Evolutionary conservation across 1,284 basidiomycete species (phyloP).

Genomic region (Sanghuangporus sanghuang): DNA sequence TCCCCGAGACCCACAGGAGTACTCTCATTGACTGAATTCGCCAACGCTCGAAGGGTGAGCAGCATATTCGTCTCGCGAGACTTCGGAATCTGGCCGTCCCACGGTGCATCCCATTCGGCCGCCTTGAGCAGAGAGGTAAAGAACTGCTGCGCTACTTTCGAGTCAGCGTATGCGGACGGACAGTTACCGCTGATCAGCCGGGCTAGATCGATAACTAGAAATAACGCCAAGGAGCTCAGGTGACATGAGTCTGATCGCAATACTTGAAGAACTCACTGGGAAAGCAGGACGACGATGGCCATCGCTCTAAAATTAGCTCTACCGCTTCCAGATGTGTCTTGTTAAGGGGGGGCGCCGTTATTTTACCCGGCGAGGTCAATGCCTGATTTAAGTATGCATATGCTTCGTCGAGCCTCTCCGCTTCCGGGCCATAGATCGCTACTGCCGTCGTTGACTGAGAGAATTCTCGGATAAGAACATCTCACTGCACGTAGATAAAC

Average conservation of each 20-base stretch:
- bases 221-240: neutral
- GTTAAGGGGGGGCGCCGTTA: conserved; percentile 32
- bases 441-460: conserved; percentile 59
- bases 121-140: conserved; percentile 61
- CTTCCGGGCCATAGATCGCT: conserved; percentile 68
- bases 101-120: conserved; percentile 61
- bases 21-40: conserved; percentile 72
- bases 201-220: conserved; percentile 79
- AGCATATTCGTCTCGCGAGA: conserved; percentile 81
- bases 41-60: conserved; percentile 76
- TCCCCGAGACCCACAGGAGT: conserved; percentile 36
- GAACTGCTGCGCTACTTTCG: conserved; percentile 46
- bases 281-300: conserved; percentile 80
- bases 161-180: conserved; percentile 43
- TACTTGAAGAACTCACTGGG: conserved; percentile 53
- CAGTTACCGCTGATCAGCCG: conserved; percentile 73
- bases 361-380: conserved; percentile 35
- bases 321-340: conserved; percentile 58
- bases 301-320: conserved; percentile 64
- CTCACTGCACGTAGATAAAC: neutral
- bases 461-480: neutral
- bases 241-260: neutral
- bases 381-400: conserved; percentile 59
- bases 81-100: conserved; percentile 55
- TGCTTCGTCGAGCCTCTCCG: conserved; percentile 54